A percentile compares a stretch with the other conserved stretches of the same genome.
Evolutionary conservation across 78 protist genomes (phyloP).

Genomic region (Chrysochromulina parva): DNA sequence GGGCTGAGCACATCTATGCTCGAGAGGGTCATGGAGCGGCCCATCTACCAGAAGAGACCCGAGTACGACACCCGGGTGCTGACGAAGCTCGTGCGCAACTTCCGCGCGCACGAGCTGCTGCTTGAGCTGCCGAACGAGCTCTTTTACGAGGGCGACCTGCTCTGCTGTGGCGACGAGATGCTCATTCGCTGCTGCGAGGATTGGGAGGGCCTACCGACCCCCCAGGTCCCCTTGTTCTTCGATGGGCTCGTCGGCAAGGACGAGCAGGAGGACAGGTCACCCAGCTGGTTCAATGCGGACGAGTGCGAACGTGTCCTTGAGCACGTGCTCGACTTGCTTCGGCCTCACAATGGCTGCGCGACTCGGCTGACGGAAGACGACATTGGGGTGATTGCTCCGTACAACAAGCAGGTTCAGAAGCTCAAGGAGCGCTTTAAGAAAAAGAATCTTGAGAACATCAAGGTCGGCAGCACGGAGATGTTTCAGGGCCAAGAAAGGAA

Average conservation of each 20-base stretch:
- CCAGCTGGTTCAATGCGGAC: slow-evolving; percentile 42
- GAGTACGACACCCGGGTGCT: neutral
- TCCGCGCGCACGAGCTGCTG: slow-evolving; percentile 47
- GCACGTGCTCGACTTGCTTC: neutral
- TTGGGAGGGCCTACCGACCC: neutral
- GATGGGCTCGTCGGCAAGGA: slow-evolving; percentile 25
- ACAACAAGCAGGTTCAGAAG: slow-evolving; percentile 39
- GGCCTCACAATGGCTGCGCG: neutral
- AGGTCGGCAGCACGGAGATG: slow-evolving; percentile 39
- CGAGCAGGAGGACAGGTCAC: slow-evolving; percentile 39
- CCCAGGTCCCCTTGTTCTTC: slow-evolving; percentile 25
- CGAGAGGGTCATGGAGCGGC: slow-evolving; percentile 36
- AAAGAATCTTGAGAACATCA: neutral
- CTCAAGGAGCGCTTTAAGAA: neutral
- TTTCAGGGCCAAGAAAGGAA: slow-evolving; percentile 54
- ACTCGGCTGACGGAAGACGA: too few relatives aligned
- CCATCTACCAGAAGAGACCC: neutral
- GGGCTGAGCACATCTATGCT: slow-evolving; percentile 1
- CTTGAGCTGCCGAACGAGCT: slow-evolving; percentile 25
- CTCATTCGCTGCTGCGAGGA: neutral
- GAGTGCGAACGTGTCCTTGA: neutral
- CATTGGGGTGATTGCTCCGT: slow-evolving; percentile 46
- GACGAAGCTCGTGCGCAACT: slow-evolving; percentile 42
- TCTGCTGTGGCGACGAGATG: neutral
- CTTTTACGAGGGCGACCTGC: slow-evolving; percentile 41